Base-by-base conservation (phyloP, 2,329 filamentous ascomycete genomes). In the Dactylonectria macrodidyma region DNA sequence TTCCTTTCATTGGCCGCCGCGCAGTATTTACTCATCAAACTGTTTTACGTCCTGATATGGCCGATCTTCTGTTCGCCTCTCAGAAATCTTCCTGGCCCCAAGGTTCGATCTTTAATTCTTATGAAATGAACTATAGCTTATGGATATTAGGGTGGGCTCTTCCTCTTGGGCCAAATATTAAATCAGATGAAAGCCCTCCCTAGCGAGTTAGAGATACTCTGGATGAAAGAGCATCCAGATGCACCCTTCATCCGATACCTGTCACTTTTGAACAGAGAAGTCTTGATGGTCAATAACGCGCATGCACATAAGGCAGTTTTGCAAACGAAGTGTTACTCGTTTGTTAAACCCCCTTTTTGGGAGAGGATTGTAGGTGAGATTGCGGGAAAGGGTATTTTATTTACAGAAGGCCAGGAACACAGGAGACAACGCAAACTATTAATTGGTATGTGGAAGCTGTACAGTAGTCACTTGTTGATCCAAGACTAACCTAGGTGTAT, bases 201-300 rank as follows among this genome's bases (percentile, higher is more conserved):
- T 5, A 54, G 50, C 26, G 50, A 54, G 50, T 26, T 54, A 8
- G 50, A 54, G 26, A 54, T 16, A 9, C 19, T 12, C 10, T 54
- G 50, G 50, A 54, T 54, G 50, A 54, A 54, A 16, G 22, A 54
- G 33, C 6, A 33, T 33, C 50, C 50, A 16, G 50, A 54, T 11
- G 26, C 22, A 16, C 50, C 50, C 9, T 54, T 54, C n/a, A 54
- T 54, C n/a, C 50, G 50, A n/a, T 54, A 54, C 50, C 10, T 33
- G 26, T 54, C 50, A 33, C 14, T 54, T 9, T 16, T 54, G n/a
- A 54, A 54, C 22, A 8, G 26, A 16, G 50, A 48, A 24, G 16
- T 48, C 12, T 16, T 48, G 22, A 48, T 48, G 46, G 46, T 48
- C n/a, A 48, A 48, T n/a, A 48, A 48, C 22, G 16, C 46, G 5